phyloP scores from a whole-genome alignment of 2,329 filamentous ascomycete species.

The Colletotrichum kahawae region DNA sequence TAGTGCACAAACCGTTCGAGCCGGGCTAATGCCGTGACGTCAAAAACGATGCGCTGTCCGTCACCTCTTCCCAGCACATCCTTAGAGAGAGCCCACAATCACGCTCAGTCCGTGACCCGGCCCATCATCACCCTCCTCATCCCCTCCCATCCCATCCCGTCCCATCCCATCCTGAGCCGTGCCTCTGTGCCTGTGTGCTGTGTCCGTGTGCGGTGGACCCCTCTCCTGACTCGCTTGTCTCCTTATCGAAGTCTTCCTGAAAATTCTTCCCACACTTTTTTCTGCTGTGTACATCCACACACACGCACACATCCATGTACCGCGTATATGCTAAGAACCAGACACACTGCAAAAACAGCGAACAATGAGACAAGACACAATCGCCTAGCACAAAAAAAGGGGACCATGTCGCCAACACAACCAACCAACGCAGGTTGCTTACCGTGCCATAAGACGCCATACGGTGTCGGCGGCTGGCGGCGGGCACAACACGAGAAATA shows the following conservation, averaged over 20 bases:
- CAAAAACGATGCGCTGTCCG: constrained; percentile 2
- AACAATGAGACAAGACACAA: neutral
- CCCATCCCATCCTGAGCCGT: neutral
- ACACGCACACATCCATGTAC: neutral
- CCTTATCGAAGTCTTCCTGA: constrained; percentile 17
- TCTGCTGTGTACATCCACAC: neutral
- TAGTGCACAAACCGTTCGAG: neutral
- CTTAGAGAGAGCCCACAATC: neutral
- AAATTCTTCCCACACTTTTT: constrained; percentile 9
- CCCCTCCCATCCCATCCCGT: neutral
- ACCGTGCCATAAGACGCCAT: neutral
- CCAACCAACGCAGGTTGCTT: neutral
- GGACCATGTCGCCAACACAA: neutral
- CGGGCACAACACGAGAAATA: constrained; percentile 9
- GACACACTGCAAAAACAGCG: neutral
- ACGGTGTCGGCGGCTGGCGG: neutral
- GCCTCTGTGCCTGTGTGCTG: neutral
- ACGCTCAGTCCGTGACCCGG: neutral
- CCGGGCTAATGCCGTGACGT: constrained; percentile 15
- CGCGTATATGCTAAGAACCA: neutral
- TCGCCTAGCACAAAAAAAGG: neutral
- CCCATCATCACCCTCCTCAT: neutral
- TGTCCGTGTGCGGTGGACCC: neutral
- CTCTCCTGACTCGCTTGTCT: constrained; percentile 20
- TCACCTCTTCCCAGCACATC: neutral